These are phyloP conservation scores for Dactylella cylindrospora DNA, from an alignment of 2,329 filamentous ascomycete species.

Conservation along the genomic window DNA sequence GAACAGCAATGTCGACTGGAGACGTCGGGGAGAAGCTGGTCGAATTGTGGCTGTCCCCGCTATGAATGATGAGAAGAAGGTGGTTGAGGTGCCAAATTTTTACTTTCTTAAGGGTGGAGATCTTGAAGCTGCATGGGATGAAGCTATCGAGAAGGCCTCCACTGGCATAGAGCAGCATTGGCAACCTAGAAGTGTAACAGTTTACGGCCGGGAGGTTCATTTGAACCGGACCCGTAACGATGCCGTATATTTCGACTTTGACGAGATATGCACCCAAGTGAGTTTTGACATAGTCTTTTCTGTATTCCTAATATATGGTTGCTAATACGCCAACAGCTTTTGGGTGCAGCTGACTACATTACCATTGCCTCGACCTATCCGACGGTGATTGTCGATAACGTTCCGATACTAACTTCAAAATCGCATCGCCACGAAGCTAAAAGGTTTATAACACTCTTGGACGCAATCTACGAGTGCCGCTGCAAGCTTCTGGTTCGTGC, in stretches of 20 bases:
- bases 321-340: slow-evolving; percentile 51
- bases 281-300: slow-evolving; percentile 43
- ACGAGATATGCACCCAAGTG: slow-evolving; percentile 61
- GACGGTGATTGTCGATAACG: slow-evolving; percentile 70
- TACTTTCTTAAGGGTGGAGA: slow-evolving; percentile 26
- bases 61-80: slow-evolving; percentile 39
- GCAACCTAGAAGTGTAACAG: slow-evolving; percentile 54
- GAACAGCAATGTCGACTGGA: slow-evolving; percentile 72
- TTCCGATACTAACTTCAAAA: slow-evolving; percentile 66
- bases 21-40: slow-evolving; percentile 58
- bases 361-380: slow-evolving; percentile 77
- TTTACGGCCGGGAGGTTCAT: slow-evolving; percentile 66
- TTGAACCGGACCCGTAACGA: slow-evolving; percentile 63
- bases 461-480: slow-evolving; percentile 78
- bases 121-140: slow-evolving; percentile 29
- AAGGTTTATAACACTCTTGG: slow-evolving; percentile 75
- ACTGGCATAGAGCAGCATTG: slow-evolving; percentile 50
- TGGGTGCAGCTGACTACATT: slow-evolving; percentile 81
- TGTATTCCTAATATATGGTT: too few relatives aligned
- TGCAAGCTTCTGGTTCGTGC: slow-evolving; percentile 74
- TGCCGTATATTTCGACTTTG: slow-evolving; percentile 67
- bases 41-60: slow-evolving; percentile 38
- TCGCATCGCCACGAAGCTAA: slow-evolving; percentile 75
- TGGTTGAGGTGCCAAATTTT: slow-evolving; percentile 31
- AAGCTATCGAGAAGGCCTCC: slow-evolving; percentile 5